Evolutionary conservation across 1,139 yeast genomes (phyloP), one percentile per base, ranked within the genome.

Genomic region (Kazachstania sp.): DNA sequence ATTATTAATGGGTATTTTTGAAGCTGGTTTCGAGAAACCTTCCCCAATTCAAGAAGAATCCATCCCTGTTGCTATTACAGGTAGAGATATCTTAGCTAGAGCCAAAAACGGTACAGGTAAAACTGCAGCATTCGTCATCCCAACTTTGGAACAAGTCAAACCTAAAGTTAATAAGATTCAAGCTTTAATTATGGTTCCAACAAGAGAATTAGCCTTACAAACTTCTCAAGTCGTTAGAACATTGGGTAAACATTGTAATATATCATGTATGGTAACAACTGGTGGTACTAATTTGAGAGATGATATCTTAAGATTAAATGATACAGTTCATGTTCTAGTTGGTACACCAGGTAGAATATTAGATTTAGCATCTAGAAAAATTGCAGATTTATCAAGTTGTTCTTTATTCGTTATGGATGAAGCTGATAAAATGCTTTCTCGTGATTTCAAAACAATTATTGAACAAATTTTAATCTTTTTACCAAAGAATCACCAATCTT

Each of bases 81-180:
- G 98, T 45, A 81, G 96, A 71, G 98, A 92, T 69, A 86, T 94
- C 53, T 77, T 92, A 56, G 99, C 99, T 15, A 80, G 98, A 71
- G 98, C 99, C 43, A 94, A 92, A 67, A 94, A 94, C 67, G 98
- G 98, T 56, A 92, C 98, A 1, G 98, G 98, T 59, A 92, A 92
- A 67, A 92, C 98, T 7, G 98, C 97, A 1, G 95, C 98, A 9
- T 92, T 92, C 66, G 83, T 84, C 44, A 86, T 87, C 58, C 96
- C 97, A 36, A 77, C 90, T 41, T 76, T 87, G 59, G 95, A 87
- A 66, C 81, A 81, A 62, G 74, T 86, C 53, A 86, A 90, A 68
- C 92, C 97, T 45, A 86, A 86, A 64, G 60, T 81, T 47, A 78
- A 83, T 68, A 84, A 86, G 65, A 86, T 88, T 58, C 98, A 92